These are phyloP conservation scores for Trichophyton rubrum DNA, from an alignment of 2,329 filamentous ascomycete genomes.

Conservation along the genomic window DNA sequence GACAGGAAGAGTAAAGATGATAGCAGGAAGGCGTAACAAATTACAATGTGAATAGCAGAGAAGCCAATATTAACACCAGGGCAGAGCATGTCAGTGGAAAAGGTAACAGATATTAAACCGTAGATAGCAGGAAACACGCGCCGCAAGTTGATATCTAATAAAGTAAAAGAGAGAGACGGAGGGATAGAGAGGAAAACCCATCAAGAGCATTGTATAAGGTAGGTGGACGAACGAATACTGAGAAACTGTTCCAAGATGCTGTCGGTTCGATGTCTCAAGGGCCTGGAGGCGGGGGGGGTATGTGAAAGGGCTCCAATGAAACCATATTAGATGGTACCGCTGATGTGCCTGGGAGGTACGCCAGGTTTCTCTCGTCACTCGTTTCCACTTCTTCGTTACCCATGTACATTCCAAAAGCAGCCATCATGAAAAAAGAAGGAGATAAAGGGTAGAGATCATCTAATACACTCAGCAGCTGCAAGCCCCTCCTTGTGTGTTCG, in stretches of 20 bases:
- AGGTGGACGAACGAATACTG: background rate
- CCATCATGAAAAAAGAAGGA: background rate
- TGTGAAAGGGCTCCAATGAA: background rate
- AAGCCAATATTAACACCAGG: conserved; percentile 1
- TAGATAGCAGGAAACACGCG: background rate
- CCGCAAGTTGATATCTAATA: conserved; percentile 10
- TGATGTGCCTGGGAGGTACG: background rate
- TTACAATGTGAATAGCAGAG: background rate
- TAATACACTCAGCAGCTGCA: conserved; percentile 49
- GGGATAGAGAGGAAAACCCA: conserved; percentile 4
- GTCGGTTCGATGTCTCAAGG: background rate
- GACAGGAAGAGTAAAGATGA: background rate
- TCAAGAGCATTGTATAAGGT: conserved; percentile 1
- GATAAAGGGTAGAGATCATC: background rate
- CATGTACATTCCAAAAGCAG: background rate
- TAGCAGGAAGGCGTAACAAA: background rate
- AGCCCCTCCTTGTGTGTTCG: conserved; percentile 46
- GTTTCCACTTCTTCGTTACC: background rate
- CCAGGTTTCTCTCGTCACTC: background rate
- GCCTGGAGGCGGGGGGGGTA: background rate
- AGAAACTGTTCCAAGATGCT: background rate
- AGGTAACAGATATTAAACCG: conserved; percentile 1
- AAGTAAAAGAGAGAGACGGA: conserved; percentile 18
- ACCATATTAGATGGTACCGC: background rate
- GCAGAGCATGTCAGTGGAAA: background rate